Evolutionary conservation across 768 basidiomycete genomes (phyloP).

Genomic region (Leccinum aurantiacum): DNA sequence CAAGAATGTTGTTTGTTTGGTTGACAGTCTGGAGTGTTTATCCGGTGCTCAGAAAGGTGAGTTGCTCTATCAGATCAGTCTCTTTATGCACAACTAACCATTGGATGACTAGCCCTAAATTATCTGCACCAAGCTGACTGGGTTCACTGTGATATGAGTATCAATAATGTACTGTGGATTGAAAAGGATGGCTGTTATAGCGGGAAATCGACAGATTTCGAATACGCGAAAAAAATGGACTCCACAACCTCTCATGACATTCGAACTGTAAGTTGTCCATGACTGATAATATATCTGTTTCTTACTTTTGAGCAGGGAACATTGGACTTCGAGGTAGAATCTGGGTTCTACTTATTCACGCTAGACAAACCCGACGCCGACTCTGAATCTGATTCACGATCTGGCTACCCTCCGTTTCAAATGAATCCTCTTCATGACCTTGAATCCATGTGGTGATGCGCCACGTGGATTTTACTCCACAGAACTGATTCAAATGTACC

Average conservation of each 20-base stretch:
- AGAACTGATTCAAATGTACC: too few species aligned
- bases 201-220: constrained; percentile 14
- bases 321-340: too few species aligned
- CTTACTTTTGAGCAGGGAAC: too few species aligned
- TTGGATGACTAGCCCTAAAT: background rate
- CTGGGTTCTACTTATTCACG: too few species aligned
- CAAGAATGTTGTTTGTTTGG: background rate
- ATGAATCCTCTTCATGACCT: too few species aligned
- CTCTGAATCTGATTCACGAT: too few species aligned
- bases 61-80: background rate
- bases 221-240: constrained; percentile 8
- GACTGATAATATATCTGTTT: too few species aligned
- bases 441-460: too few species aligned
- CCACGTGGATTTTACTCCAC: too few species aligned
- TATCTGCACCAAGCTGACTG: constrained; percentile 5
- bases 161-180: background rate
- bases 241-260: background rate
- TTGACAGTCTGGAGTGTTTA: background rate
- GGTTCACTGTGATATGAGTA: constrained; percentile 7
- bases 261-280: background rate
- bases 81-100: background rate
- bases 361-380: too few species aligned
- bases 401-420: too few species aligned
- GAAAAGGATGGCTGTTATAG: background rate
- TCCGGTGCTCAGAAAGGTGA: background rate